A percentile compares a stretch with the other conserved stretches of the same genome.
Evolutionary conservation across 148 eudicot genomes (phyloP).

Genomic region (Spergularia bocconei): DNA sequence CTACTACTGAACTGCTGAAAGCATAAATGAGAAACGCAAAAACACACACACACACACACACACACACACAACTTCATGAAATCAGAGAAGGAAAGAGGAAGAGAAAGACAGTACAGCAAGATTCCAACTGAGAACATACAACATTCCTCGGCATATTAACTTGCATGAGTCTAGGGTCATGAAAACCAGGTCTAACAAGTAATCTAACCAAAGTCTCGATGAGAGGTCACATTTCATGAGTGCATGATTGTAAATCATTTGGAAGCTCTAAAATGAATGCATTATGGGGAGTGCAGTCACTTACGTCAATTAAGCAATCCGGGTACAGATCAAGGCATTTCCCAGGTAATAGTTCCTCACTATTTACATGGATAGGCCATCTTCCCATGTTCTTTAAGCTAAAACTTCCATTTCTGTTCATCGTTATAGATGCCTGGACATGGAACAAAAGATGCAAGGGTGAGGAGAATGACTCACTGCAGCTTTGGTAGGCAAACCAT

Average conservation of each 20-base stretch:
- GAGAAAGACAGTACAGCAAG: background rate
- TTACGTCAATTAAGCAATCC: slow-evolving; percentile 80
- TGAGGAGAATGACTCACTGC: background rate
- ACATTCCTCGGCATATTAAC: background rate
- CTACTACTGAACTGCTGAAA: background rate
- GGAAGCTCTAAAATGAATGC: slow-evolving; percentile 8
- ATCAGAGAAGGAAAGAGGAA: background rate
- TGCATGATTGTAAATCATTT: background rate
- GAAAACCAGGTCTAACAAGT: background rate
- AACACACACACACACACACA: no score
- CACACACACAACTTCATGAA: background rate
- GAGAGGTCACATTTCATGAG: background rate
- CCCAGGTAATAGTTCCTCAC: slow-evolving; percentile 42
- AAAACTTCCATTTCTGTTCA: slow-evolving; percentile 79
- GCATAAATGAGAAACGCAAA: background rate
- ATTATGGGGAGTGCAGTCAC: slow-evolving; percentile 7
- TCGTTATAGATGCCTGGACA: slow-evolving; percentile 66
- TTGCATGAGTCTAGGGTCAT: background rate
- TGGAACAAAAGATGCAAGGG: slow-evolving; percentile 6
- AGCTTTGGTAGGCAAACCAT: background rate
- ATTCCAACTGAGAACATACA: background rate
- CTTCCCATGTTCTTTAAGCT: slow-evolving; percentile 64
- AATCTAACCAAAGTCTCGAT: background rate
- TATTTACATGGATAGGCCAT: slow-evolving; percentile 58
- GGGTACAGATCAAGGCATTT: slow-evolving; percentile 43